phyloP scores from a whole-genome alignment of 306 rosid genomes.

The Carpinus viminea region DNA sequence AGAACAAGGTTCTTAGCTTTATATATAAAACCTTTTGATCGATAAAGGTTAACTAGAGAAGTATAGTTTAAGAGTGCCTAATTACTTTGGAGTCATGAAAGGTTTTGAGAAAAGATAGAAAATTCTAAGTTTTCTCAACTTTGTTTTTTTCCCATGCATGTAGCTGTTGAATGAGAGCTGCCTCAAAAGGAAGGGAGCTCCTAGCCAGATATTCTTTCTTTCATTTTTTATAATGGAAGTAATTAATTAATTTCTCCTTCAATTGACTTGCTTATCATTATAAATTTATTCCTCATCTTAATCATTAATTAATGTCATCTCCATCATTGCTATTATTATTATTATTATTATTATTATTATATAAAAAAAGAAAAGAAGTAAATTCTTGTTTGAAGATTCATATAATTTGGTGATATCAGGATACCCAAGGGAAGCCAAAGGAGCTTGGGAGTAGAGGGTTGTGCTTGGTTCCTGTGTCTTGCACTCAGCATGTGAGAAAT shows the following conservation, averaged over 20 bases:
- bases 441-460: slow-evolving; percentile 80
- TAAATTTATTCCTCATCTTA: slow-evolving; percentile 13
- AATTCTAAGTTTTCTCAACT: slow-evolving; percentile 15
- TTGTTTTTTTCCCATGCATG: slow-evolving; percentile 9
- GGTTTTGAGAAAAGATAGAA: slow-evolving; percentile 14
- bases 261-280: slow-evolving; percentile 9
- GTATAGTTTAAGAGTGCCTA: slow-evolving; percentile 16
- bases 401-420: slow-evolving; percentile 13
- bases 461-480: slow-evolving; percentile 79
- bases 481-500: slow-evolving; percentile 71
- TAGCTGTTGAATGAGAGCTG: slow-evolving; percentile 40
- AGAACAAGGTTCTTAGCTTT: slow-evolving; percentile 48
- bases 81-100: slow-evolving; percentile 29
- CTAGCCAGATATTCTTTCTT: slow-evolving; percentile 32
- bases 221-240: neutral
- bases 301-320: slow-evolving; percentile 24
- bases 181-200: slow-evolving; percentile 40
- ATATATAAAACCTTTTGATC: slow-evolving; percentile 9
- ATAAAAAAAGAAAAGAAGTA: neutral
- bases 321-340: slow-evolving; percentile 29
- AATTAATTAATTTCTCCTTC: neutral
- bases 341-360: too few relatives aligned
- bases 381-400: neutral
- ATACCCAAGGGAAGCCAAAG: slow-evolving; percentile 40
- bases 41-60: neutral